Base-by-base conservation (phyloP, 2,329 filamentous ascomycete species). In the Teratosphaeria pseudoeucalypti region DNA sequence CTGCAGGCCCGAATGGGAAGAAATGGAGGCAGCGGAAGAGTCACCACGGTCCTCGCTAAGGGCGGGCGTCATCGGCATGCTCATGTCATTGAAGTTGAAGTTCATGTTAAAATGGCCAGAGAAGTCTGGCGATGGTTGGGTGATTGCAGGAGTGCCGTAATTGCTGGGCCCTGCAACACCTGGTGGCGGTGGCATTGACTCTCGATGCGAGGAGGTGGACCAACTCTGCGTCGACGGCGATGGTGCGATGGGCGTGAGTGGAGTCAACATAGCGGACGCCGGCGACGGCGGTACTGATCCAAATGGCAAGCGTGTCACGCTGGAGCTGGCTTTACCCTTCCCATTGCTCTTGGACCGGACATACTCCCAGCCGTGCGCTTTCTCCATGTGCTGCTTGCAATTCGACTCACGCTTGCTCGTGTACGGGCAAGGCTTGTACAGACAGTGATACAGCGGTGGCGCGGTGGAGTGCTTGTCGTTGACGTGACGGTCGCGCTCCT, bases 371-470 rank as follows among this genome's bases (percentile, higher is more conserved):
- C 87, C 86, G 70, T 97, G 92, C 0, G 90, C 88, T 76, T 96
- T 96, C 78, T 97, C 92, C 92, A 96, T 96, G 76, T 97, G 92
- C 75, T 96, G 92, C 74, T 96, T 96, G 82, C 90, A 95, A 75
- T 97, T 97, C 63, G 89, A 94, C 77, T 96, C 89, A 61, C 92
- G 87, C 81, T 97, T 97, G 11, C 92, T 96, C 70, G 90, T 88
- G 78, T 97, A 97, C 0, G 89, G 85, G 80, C 94, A 97, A 27
- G 87, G 87, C 67, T 85, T 81, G 76, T 83, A 97, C 55, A 85
- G 77, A 76, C 94, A 99, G 76, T 89, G 85, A 75, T 85, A 96
- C 78, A 95, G 85, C 52, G 85, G 81, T 4, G 94, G 92, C 37
- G 85, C 81, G 57, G 83, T 77, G 19, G 89, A 92, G 77, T 99